Evolutionary conservation across 768 basidiomycete genomes (phyloP).

Genomic region (Cyclocybe cylindracea): DNA sequence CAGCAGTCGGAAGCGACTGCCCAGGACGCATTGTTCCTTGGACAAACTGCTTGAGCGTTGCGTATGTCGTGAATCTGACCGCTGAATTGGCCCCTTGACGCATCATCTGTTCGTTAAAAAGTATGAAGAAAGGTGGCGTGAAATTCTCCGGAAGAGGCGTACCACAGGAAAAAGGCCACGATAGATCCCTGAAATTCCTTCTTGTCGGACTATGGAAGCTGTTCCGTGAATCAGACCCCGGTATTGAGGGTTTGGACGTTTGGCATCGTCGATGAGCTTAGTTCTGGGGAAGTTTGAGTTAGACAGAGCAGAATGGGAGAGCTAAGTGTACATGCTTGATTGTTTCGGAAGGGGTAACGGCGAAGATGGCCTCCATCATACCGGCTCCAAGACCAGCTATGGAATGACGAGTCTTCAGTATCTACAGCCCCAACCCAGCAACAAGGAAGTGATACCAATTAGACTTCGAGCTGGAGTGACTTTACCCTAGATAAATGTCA

Average conservation of each 20-base stretch:
- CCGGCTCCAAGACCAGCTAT: constrained; percentile 84
- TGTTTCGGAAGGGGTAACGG: constrained; percentile 96
- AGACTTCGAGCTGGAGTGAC: constrained; percentile 85
- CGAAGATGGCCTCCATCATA: constrained; percentile 88
- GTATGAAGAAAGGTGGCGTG: neutral
- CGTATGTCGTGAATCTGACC: constrained; percentile 93
- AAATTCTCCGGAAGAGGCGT: constrained; percentile 28
- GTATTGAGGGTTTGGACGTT: constrained; percentile 81
- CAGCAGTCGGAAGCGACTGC: constrained; percentile 78
- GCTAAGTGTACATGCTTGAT: constrained; percentile 73
- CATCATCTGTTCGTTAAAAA: constrained; percentile 69
- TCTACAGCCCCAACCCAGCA: neutral
- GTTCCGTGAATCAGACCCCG: constrained; percentile 89
- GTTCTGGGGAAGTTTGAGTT: constrained; percentile 54
- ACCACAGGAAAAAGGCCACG: constrained; percentile 94
- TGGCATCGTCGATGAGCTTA: constrained; percentile 94
- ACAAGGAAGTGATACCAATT: constrained; percentile 48
- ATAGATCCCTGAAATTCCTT: constrained; percentile 86
- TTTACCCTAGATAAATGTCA: constrained; percentile 66
- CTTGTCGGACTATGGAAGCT: constrained; percentile 72
- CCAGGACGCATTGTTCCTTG: constrained; percentile 84
- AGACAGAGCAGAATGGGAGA: neutral
- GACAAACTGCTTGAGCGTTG: constrained; percentile 90
- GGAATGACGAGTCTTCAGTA: neutral
- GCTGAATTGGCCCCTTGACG: constrained; percentile 98